Conservation (phyloP, 2,329 filamentous ascomycete genomes). For the Fusarium sp. region DNA sequence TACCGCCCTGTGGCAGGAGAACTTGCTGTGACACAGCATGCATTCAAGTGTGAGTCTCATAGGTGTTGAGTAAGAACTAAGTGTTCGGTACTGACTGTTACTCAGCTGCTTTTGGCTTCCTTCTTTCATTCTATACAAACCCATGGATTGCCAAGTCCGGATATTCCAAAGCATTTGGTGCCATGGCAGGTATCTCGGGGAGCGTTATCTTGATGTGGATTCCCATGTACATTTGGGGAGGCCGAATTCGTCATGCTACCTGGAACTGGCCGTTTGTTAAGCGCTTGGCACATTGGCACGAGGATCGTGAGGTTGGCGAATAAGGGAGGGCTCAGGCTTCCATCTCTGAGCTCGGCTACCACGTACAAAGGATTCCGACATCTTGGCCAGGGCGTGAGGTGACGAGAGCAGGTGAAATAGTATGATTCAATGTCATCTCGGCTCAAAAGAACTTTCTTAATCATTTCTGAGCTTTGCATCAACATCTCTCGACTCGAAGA, state of each 20-base stretch:
- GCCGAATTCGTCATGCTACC: conserved; percentile 42
- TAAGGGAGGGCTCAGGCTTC: background rate
- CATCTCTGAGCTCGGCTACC: background rate
- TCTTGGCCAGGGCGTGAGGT: background rate
- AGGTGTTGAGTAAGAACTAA: background rate
- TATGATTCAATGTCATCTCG: background rate
- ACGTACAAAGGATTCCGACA: background rate
- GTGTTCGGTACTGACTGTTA: background rate
- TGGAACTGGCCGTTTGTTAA: conserved; percentile 23
- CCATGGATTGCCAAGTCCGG: conserved; percentile 62
- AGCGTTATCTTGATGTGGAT: conserved; percentile 60
- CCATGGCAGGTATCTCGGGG: conserved; percentile 64
- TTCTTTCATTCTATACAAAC: conserved; percentile 69
- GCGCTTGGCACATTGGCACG: conserved; percentile 24
- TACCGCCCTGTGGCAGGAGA: conserved; percentile 35
- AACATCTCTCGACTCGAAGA: background rate
- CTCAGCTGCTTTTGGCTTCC: conserved; percentile 63
- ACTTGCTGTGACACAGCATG: conserved; percentile 46
- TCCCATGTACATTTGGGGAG: conserved; percentile 63
- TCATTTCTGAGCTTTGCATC: background rate
- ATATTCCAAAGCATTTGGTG: conserved; percentile 62
- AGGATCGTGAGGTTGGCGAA: conserved; percentile 32
- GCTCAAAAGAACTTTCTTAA: background rate
- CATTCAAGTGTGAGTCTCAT: conserved; percentile 57
- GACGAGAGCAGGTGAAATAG: background rate